Evolutionary conservation across 371 early-diverging fungal genomes (phyloP), one percentile per base, ranked within the genome.

Genomic region (Rhizopus arrhizus): DNA sequence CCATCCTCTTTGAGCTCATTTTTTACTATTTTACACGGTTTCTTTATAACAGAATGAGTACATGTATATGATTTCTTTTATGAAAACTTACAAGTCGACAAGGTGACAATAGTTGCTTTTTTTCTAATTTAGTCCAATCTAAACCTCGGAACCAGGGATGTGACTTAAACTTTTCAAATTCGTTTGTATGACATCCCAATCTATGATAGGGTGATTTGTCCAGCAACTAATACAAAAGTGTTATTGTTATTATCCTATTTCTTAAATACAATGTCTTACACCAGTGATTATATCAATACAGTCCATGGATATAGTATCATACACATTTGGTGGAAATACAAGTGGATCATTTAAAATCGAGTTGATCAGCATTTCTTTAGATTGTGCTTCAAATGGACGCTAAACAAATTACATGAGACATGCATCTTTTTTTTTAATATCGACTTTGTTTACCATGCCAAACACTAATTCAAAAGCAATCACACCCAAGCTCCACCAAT

Each of bases 401-500:
- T 84, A 40, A 29, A 46, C 45, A 36, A 45, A 53, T 42, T 11
- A 13, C 38, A 15, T 5, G 10, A 15, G 13, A 13, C 8, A 6
- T 11, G 29, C 16, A 58, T 5, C 22, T 42, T 16, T 38, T 33
- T 54, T 12, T 16, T 45, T 9, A 38, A 38, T 38, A 38, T 38
- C 1, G 9, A 38, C 38, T 15, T 2, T 13, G 29, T 29, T 41
- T 80, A 85, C 87, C 78, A 75, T 87, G 53, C 90, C 91, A 74
- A 85, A 89, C 16, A 88, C 54, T 28, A 90, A 69, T 71, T 95
- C 94, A 70, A 85, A 95, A 53, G 91, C 73, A 13, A 91, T 74
- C 34, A 95, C 88, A 3, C 94, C 95, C 28, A 94, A 59, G 62
- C 89, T 85, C 97, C 97, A 96, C 89, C 93, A 92, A 72, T 97